Evolutionary conservation across 805 yeast species (phyloP), one percentile per base, ranked within the genome.

Genomic region (Pichia cephalocereana): DNA sequence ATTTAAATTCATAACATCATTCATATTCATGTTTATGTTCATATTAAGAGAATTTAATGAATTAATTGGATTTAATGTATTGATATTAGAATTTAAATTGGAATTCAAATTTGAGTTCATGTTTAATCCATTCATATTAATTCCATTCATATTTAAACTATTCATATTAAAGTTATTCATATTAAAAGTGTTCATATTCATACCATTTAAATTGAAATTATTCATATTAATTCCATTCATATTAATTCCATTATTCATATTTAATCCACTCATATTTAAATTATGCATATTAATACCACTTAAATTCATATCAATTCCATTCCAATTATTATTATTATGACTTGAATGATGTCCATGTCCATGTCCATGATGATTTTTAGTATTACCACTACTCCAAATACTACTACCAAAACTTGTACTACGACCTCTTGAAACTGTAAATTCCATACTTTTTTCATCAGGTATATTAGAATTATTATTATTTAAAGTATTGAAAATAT

Each of bases 391-490:
- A 44, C 63, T 66, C 68, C 68, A 63, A 38, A 64, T 65, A 48
- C 68, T 65, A 11, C 67, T 60, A 1, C 69, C 65, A 54, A 64
- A 62, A 52, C 68, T 63, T 1, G 65, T 58, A 49, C 68, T 65
- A 48, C 69, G 55, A 7, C 53, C 66, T 38, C 69, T 55, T 1
- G 57, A 46, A 4, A 52, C 36, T n/a, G 52, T 51, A 37, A 55
- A 49, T 17, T 54, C 62, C 28, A 46, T 18, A 37, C 18, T 31
- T 3, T 28, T 37, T 10, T 27, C 19, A n/a, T 34, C 30, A 34
- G 19, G 39, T 15, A 23, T 14, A 4, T 11, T 10, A 8, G 19
- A 19, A 19, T 34, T 19, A 12, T 11, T 18, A 15, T 26, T 31
- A 19, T 28, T 28, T 39, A 38, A 38, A 15, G 31, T 41, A 41